Evolutionary conservation across 2,329 filamentous ascomycete genomes (phyloP), one percentile per base, ranked within the genome.

Genomic region (Parastagonospora nodorum): DNA sequence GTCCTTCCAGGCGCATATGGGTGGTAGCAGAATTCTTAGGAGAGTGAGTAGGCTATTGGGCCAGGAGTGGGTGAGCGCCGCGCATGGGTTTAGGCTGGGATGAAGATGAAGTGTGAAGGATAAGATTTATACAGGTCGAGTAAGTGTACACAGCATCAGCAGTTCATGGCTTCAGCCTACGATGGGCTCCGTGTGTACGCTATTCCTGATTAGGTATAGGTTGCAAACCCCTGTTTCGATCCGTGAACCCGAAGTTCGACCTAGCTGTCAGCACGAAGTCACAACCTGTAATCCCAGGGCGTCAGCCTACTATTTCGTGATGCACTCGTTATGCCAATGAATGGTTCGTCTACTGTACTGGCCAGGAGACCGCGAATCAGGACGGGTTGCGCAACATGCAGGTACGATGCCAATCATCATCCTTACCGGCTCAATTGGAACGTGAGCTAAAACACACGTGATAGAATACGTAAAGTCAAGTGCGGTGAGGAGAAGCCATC

Each of bases 21-120:
- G 85, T 1, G 84, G 85, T 1, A 69, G 70, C 27, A 77, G 73
- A 37, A 74, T 88, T 28, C 51, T 89, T 55, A 70, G 72, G 6
- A 76, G 80, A 40, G 80, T 85, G 3, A 81, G 80, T 47, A 66
- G 60, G 30, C 57, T 77, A 12, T 55, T 89, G 33, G 84, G 86
- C 67, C 73, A 74, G 49, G 59, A 61, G 24, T 85, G 82, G 82
- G 47, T 64, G 8, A 71, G 68, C 64, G 75, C 58, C 58, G 67
- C 60, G 24, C 62, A 74, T 61, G 64, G 66, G 6, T 72, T 69
- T 37, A 57, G 49, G 15, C 53, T 65, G 50, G 59, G 46, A 58
- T 19, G 9, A 38, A 24, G 19, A 24, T 24, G 19, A 24, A 3
- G 19, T 24, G 19, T 24, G 19, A 3, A 24, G 19, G 19, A 5